These are phyloP conservation scores for Saccharomyces hybrid DNA, from an alignment of 1,139 yeast genomes.

Conservation along the genomic window DNA sequence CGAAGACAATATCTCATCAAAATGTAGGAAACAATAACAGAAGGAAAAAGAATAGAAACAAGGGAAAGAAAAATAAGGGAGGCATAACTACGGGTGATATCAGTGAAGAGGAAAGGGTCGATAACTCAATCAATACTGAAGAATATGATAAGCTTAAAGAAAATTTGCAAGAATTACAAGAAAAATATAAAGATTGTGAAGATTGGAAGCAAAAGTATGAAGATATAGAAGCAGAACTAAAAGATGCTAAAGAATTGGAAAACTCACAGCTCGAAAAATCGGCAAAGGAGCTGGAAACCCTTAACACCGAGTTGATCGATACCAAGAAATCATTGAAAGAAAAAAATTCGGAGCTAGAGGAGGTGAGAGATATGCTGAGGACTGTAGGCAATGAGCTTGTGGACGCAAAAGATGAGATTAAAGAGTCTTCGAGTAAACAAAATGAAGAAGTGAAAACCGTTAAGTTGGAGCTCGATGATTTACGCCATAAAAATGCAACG, in stretches of 20 bases:
- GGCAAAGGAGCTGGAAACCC: conserved; percentile 3
- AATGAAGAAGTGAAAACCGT: conserved; percentile 13
- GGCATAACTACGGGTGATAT: conserved; percentile 17
- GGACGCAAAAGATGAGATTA: conserved; percentile 25
- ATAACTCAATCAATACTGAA: conserved; percentile 9
- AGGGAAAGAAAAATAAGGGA: conserved; percentile 20
- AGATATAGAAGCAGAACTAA: conserved; percentile 10
- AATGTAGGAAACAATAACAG: conserved; percentile 6
- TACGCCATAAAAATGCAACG: conserved; percentile 21
- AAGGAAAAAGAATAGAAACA: conserved; percentile 14
- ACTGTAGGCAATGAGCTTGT: conserved; percentile 73
- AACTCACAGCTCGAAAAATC: not conserved
- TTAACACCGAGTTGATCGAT: conserved; percentile 11
- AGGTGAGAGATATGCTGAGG: conserved; percentile 60
- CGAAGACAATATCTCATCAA: conserved; percentile 5
- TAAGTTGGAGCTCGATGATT: conserved; percentile 11
- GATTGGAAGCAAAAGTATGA: conserved; percentile 18
- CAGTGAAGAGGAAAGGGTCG: conserved; percentile 23
- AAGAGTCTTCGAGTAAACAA: conserved; percentile 12
- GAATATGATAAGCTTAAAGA: conserved; percentile 14
- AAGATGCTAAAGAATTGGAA: conserved; percentile 4
- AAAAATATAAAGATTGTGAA: conserved; percentile 14
- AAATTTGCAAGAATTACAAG: conserved; percentile 4
- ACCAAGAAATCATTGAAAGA: conserved; percentile 13
- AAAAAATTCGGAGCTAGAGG: conserved; percentile 30